Conservation (phyloP, 140 eudicot genomes). For the Cichorium intybus region DNA sequence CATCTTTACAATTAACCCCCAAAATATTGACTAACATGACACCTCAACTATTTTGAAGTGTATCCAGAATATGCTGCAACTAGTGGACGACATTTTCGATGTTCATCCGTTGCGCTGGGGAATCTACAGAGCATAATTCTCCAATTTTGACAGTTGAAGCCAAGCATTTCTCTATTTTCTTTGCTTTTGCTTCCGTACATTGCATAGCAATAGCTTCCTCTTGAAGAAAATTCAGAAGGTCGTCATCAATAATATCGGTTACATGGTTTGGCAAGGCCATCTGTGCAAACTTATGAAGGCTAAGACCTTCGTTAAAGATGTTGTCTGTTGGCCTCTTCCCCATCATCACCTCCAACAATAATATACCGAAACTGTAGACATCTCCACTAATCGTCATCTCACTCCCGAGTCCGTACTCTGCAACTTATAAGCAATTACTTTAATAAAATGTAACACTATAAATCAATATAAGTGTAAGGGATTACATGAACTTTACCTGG, state of each 20-base stretch:
- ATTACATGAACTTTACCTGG: no score
- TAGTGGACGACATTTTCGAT: background rate
- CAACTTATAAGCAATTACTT: no score
- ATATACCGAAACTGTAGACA: slow-evolving; percentile 18
- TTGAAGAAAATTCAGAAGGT: background rate
- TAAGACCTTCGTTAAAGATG: background rate
- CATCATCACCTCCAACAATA: background rate
- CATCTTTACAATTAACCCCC: background rate
- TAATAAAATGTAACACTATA: no score
- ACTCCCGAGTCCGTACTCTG: no score
- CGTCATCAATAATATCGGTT: slow-evolving; percentile 9
- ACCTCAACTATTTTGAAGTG: background rate
- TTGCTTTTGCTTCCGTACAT: background rate
- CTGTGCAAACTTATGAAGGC: background rate
- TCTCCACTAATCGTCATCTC: slow-evolving; percentile 23
- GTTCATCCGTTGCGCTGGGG: slow-evolving; percentile 5
- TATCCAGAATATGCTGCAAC: background rate
- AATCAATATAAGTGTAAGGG: no score
- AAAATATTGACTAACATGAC: background rate
- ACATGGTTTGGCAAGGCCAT: slow-evolving; percentile 5
- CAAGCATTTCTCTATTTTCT: slow-evolving; percentile 9
- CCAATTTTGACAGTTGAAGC: slow-evolving; percentile 19
- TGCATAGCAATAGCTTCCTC: slow-evolving; percentile 10
- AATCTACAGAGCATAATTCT: slow-evolving; percentile 20
- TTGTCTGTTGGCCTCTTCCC: background rate